Evolutionary conservation across 2,329 filamentous ascomycete species (phyloP).

Genomic region (Colletotrichum sp.): DNA sequence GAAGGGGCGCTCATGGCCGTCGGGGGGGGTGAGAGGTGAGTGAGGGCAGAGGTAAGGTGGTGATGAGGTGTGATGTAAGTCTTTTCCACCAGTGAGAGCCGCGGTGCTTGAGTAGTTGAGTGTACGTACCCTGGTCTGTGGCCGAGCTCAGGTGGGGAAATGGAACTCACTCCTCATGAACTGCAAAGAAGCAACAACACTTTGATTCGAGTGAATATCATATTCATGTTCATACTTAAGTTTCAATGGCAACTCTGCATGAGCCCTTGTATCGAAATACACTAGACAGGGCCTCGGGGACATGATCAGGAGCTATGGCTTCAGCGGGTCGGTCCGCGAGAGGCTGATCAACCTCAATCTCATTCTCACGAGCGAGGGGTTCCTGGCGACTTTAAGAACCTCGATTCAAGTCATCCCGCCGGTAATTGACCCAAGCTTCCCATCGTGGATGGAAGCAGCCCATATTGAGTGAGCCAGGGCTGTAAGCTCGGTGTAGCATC

Average conservation of each 20-base stretch:
- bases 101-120: neutral
- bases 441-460: neutral
- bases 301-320: neutral
- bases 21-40: neutral
- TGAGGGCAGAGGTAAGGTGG: neutral
- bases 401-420: neutral
- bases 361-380: neutral
- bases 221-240: neutral
- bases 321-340: neutral
- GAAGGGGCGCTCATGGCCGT: neutral
- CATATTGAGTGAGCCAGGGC: neutral
- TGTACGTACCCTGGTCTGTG: constrained; percentile 1
- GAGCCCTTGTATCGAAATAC: neutral
- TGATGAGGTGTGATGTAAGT: neutral
- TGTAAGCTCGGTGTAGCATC: neutral
- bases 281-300: neutral
- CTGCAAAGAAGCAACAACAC: neutral
- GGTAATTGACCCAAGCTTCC: neutral
- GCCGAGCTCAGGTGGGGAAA: constrained; percentile 1
- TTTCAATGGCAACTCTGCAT: neutral
- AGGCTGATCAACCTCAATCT: neutral
- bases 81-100: neutral
- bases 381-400: neutral
- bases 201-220: neutral
- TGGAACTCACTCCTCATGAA: neutral